phyloP scores from a whole-genome alignment of 768 basidiomycete genomes.

The Ephemerocybe angulata region DNA sequence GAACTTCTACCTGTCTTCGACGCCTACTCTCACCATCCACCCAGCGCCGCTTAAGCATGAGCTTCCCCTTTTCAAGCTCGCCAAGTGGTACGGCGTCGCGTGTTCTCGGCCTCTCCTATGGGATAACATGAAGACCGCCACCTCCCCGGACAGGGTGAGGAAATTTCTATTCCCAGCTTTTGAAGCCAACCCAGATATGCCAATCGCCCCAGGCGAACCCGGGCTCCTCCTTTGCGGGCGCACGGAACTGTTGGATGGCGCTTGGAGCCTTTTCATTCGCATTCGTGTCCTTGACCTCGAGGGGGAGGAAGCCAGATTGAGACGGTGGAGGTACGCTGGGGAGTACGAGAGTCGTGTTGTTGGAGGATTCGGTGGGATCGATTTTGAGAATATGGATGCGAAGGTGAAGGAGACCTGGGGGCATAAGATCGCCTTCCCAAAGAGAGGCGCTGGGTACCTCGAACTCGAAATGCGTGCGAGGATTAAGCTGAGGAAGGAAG shows the following conservation, averaged over 20 bases:
- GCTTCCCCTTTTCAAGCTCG: no score
- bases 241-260: neutral
- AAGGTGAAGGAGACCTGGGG: constrained; percentile 8
- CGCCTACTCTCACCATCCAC: neutral
- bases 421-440: constrained; percentile 5
- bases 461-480: constrained; percentile 2
- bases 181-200: constrained; percentile 6
- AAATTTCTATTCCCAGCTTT: neutral
- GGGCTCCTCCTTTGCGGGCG: constrained; percentile 4
- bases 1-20: neutral
- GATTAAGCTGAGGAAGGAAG: constrained; percentile 4
- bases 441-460: neutral
- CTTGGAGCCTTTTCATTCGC: constrained; percentile 4
- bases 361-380: neutral
- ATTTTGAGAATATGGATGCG: neutral
- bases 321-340: constrained; percentile 7
- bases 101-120: neutral
- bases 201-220: constrained; percentile 6
- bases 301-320: neutral
- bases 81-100: no score
- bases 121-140: neutral
- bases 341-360: constrained; percentile 3
- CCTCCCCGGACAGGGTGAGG: no score
- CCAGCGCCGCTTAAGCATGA: no score
- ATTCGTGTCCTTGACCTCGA: no score